Conservation (phyloP, 75 land plant genomes). For the Isoetes taiwanensis region DNA sequence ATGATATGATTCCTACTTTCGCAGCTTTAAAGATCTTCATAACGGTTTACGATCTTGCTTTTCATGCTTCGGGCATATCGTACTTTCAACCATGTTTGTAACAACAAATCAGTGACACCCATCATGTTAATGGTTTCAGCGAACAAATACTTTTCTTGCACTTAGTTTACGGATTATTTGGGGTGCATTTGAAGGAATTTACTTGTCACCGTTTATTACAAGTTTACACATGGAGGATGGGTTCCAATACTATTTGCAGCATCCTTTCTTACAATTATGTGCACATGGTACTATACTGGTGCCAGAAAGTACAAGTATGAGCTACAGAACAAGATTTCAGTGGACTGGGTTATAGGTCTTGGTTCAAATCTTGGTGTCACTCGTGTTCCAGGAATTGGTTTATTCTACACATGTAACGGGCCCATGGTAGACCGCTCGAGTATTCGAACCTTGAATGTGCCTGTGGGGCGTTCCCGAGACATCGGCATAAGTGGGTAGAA, state of each 20-base stretch:
- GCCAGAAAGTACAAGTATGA: neutral
- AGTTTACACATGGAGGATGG: neutral
- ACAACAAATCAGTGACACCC: conserved; percentile 64
- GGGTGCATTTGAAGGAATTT: conserved; percentile 58
- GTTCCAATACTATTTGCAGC: neutral
- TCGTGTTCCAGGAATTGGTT: neutral
- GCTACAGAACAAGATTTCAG: neutral
- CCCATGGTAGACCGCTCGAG: no score
- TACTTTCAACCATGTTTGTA: conserved; percentile 82
- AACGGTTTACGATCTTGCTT: no score
- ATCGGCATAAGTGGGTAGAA: no score
- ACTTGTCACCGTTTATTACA: conserved; percentile 53
- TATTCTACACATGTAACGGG: neutral
- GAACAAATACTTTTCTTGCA: conserved; percentile 51
- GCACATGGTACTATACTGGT: neutral
- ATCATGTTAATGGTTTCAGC: conserved; percentile 98
- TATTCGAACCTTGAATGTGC: no score
- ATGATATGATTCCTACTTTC: no score
- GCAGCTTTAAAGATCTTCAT: no score
- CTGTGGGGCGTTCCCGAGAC: no score
- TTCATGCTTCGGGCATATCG: conserved; percentile 66
- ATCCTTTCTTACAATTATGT: neutral
- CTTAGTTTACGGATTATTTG: conserved; percentile 56
- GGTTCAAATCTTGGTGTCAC: conserved; percentile 2
- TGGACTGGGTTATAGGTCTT: neutral